Conservation (phyloP, 202 grass and related monocot species). For the Schoenoplectus triqueter region DNA sequence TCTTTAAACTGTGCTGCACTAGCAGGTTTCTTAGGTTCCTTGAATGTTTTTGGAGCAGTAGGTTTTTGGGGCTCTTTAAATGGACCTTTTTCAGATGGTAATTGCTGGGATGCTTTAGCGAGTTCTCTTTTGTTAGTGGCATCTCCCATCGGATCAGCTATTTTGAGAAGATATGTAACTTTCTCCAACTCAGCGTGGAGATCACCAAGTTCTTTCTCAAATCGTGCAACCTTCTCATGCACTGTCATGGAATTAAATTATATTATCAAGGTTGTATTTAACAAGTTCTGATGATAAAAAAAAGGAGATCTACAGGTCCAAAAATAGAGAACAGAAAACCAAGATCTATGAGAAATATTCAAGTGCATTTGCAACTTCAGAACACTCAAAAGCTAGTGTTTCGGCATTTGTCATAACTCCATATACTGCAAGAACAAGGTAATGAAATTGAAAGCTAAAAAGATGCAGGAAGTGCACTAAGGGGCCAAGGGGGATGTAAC, state of each 20-base stretch:
- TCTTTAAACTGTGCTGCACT: constrained; percentile 27
- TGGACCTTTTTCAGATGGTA: constrained; percentile 21
- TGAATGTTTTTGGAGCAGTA: constrained; percentile 22
- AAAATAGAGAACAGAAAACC: not conserved
- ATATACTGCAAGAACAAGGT: not conserved
- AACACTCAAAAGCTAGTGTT: not conserved
- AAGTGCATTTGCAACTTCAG: constrained; percentile 8
- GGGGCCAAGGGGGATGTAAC: not conserved
- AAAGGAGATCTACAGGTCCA: not conserved
- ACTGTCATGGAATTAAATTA: constrained; percentile 50
- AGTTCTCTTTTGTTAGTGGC: constrained; percentile 65
- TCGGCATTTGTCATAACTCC: constrained; percentile 1
- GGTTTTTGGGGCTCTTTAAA: constrained; percentile 33
- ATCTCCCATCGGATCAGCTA: constrained; percentile 95
- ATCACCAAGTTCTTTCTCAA: constrained; percentile 79
- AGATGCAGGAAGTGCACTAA: not conserved
- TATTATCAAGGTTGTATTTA: not conserved
- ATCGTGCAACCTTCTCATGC: constrained; percentile 61
- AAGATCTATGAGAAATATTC: constrained; percentile 7
- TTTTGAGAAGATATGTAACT: constrained; percentile 83
- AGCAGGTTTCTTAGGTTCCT: constrained; percentile 33
- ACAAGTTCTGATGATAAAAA: constrained; percentile 2
- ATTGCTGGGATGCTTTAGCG: constrained; percentile 39
- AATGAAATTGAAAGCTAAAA: not conserved
- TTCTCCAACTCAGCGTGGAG: constrained; percentile 76